Percentiles rank a stretch among this genome's conserved stretches.
Conservation (phyloP, 805 yeast genomes). For the Cyberlindnera suaveolens region DNA sequence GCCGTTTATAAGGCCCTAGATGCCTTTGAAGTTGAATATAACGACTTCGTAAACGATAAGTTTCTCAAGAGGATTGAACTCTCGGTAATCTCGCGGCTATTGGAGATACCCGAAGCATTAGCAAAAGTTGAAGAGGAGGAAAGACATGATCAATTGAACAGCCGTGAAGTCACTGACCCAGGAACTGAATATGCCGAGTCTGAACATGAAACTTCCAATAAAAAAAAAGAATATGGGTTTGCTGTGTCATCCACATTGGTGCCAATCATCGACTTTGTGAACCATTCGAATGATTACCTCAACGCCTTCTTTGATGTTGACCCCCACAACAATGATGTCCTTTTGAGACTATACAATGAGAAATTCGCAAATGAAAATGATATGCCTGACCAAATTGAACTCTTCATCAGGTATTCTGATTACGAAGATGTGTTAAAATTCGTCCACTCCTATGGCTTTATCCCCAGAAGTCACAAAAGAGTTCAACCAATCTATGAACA, state of each 20-base stretch:
- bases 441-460: constrained; percentile 39
- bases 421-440: constrained; percentile 36
- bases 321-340: constrained; percentile 33
- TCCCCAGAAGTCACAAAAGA: constrained; percentile 27
- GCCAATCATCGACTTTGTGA: constrained; percentile 63
- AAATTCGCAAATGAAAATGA: background rate
- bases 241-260: constrained; percentile 50
- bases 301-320: constrained; percentile 63
- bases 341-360: constrained; percentile 27
- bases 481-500: constrained; percentile 26
- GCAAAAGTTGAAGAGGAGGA: constrained; percentile 1
- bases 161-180: background rate
- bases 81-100: constrained; percentile 51
- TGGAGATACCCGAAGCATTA: constrained; percentile 51
- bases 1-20: constrained; percentile 17
- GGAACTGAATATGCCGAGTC: constrained; percentile 1
- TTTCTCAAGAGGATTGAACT: constrained; percentile 26
- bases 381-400: constrained; percentile 23
- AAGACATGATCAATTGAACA: constrained; percentile 1
- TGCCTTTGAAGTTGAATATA: constrained; percentile 13
- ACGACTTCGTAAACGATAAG: constrained; percentile 5
- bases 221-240: constrained; percentile 30
- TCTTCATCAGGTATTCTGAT: constrained; percentile 40
- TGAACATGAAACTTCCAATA: background rate
- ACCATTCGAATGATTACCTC: constrained; percentile 40